Percentiles rank a stretch among this genome's conserved stretches.
These are phyloP conservation scores for Rhodomyrtus tomentosa DNA, from an alignment of 345 rosid genomes.

Conservation along the genomic window DNA sequence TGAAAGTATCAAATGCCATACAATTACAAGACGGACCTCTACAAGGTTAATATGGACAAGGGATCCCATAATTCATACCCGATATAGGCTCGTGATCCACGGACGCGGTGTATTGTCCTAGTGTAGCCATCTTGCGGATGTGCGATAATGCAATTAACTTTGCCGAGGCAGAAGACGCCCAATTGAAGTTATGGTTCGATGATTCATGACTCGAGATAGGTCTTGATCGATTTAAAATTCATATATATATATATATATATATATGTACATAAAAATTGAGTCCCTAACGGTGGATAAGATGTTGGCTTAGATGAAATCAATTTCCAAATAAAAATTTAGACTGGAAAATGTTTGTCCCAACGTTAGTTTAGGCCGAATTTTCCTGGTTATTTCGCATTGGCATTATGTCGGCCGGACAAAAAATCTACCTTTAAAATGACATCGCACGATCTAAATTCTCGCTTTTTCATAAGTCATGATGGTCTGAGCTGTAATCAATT, in stretches of 20 bases:
- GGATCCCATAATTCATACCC: not conserved
- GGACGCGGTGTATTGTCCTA: too few species aligned
- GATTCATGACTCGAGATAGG: not conserved
- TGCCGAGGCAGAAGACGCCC: too few species aligned
- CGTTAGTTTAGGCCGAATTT: not conserved
- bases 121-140: too few species aligned
- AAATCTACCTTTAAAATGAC: not conserved
- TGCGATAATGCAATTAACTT: too few species aligned
- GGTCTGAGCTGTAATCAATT: not conserved
- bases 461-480: not conserved
- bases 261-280: too few species aligned
- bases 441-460: not conserved
- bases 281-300: not conserved
- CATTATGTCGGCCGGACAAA: not conserved
- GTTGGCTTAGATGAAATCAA: not conserved
- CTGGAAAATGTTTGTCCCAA: not conserved
- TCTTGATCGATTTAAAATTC: not conserved
- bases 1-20: not conserved
- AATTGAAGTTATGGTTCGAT: not conserved
- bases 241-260: too few species aligned
- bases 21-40: rapidly evolving
- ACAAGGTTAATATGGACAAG: not conserved
- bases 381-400: not conserved
- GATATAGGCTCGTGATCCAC: too few species aligned
- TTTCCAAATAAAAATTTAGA: not conserved